Percentiles rank a stretch among this genome's conserved stretches.
phyloP scores from a whole-genome alignment of 2,329 filamentous ascomycete species.

The Mariannaea elegans region DNA sequence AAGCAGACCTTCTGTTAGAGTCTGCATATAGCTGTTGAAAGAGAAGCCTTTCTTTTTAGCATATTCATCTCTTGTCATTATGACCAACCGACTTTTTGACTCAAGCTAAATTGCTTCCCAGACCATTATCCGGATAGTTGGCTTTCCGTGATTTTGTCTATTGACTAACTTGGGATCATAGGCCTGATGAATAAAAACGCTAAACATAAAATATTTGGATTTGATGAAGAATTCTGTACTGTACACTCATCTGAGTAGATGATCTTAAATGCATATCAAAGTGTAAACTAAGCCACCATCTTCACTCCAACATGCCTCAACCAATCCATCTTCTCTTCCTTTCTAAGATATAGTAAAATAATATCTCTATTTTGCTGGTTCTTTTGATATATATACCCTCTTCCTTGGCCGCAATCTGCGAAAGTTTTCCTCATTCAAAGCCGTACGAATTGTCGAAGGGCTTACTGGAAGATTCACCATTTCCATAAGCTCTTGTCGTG shows the following conservation, averaged over 20 bases:
- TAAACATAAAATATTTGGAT: too few relatives aligned
- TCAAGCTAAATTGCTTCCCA: not conserved
- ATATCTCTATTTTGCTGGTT: not conserved
- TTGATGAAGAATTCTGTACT: too few relatives aligned
- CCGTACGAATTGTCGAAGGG: not conserved
- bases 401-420: not conserved
- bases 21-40: not conserved
- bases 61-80: not conserved
- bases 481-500: not conserved
- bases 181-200: not conserved
- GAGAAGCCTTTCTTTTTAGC: not conserved
- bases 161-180: not conserved
- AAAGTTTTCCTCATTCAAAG: not conserved
- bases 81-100: not conserved
- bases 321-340: not conserved
- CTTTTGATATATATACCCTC: not conserved
- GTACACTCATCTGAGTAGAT: too few relatives aligned
- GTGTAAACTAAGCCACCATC: not conserved
- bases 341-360: not conserved
- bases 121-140: not conserved
- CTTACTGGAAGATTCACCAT: not conserved
- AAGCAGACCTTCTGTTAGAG: not conserved
- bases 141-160: not conserved
- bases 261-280: too few relatives aligned
- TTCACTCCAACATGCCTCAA: not conserved